These are phyloP conservation scores for Tetragonia tetragonoides DNA, from an alignment of 148 eudicot genomes.

Conservation along the genomic window DNA sequence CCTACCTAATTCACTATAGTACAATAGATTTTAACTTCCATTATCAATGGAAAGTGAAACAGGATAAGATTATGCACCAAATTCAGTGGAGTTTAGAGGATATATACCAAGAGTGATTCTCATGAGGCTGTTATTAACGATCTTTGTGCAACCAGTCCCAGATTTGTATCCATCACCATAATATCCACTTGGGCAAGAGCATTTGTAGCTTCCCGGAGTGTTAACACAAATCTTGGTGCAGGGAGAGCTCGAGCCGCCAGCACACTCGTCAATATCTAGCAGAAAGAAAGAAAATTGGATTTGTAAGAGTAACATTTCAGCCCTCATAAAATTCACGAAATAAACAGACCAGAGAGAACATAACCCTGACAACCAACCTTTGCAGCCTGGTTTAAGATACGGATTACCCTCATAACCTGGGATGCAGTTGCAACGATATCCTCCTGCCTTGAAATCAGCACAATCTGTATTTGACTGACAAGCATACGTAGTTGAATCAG, in stretches of 20 bases:
- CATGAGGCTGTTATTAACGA: slow-evolving; percentile 3
- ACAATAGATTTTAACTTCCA: background rate
- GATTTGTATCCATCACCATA: slow-evolving; percentile 33
- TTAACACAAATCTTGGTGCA: slow-evolving; percentile 29
- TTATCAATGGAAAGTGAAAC: background rate
- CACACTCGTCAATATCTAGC: slow-evolving; percentile 40
- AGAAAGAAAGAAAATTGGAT: background rate
- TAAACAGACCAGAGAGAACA: background rate
- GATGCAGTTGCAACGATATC: slow-evolving; percentile 36
- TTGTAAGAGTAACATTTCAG: background rate
- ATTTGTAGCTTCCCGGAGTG: slow-evolving; percentile 29
- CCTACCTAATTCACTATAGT: background rate
- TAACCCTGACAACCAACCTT: slow-evolving; percentile 25
- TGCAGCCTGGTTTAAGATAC: slow-evolving; percentile 37
- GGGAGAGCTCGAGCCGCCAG: slow-evolving; percentile 24
- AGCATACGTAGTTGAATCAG: slow-evolving; percentile 22
- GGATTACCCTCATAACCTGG: slow-evolving; percentile 53
- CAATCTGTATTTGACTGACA: slow-evolving; percentile 42
- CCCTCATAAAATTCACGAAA: background rate
- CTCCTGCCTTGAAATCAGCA: slow-evolving; percentile 26
- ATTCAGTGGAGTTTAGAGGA: background rate
- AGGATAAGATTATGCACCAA: too few relatives aligned
- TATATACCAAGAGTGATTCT: slow-evolving; percentile 32
- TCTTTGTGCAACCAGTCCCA: slow-evolving; percentile 24
- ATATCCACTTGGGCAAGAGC: slow-evolving; percentile 36